Base-by-base conservation (phyloP, 2,329 filamentous ascomycete species). In the Neopestalotiopsis sp. region DNA sequence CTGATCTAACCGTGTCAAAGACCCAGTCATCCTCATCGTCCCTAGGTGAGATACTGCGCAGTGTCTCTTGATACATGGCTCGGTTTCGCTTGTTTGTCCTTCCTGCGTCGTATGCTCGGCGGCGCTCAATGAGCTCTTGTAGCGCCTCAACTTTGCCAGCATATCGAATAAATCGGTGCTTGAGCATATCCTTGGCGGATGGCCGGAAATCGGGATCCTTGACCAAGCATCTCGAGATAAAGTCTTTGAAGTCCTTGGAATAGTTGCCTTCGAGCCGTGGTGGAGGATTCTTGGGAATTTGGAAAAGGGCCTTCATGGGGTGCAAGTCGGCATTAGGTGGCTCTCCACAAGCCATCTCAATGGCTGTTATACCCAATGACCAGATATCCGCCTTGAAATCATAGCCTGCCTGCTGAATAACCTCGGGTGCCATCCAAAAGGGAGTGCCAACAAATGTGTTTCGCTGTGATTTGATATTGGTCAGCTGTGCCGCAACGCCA, bases 361-460 rank as follows among this genome's bases (percentile, higher is more conserved):
- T 94, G 13, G 94, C 94, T 0, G 94, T 97, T 75, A 97, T 97
- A 7, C 94, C 94, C 59, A 97, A 82, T 0, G 94, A 97, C 94
- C 94, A 97, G 69, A 97, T 94, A 77, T 97, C 94, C 5, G 94
- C 94, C 81, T 96, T 96, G 83, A 94, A 96, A 79, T 95, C 94
- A 71, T 90, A 90, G 17, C 88, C 89, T 72, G 93, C 90, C 81
- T 97, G 94, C 79, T 97, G 92, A 73, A 97, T 97, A 45, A 97
- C 94, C 78, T 97, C 94, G 1, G 94, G 94, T 0, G 94, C 94
- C 94, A 97, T 97, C 94, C 94, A 97, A 78, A 97, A 97, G 0
- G 96, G 96, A 0, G 95, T 98, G 24, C 96, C 96, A 24, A 99
- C 96, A 77, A 99, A 98, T 0, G 96, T 99, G 81, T 98, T 95